Conservation (phyloP, 169 alveolate genomes). For the Eimeria brunetti region DNA sequence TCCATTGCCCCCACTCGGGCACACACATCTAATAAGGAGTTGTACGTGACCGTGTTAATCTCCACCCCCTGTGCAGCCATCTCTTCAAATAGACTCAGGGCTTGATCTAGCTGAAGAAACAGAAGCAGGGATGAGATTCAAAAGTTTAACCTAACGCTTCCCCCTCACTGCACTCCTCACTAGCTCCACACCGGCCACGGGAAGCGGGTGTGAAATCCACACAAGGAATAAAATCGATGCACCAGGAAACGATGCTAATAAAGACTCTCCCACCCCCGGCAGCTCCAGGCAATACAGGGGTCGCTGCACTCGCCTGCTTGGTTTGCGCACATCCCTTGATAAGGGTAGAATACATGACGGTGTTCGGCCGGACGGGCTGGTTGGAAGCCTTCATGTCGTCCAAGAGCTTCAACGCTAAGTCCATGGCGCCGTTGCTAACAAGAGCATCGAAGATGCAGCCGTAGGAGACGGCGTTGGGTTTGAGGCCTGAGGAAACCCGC, state of each 20-base stretch:
- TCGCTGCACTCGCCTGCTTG: slow-evolving; percentile 84
- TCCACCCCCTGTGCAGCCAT: slow-evolving; percentile 90
- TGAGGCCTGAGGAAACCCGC: slow-evolving; percentile 81
- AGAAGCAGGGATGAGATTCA: neutral
- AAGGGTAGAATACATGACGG: slow-evolving; percentile 94
- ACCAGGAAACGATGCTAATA: neutral
- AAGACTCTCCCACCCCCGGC: neutral
- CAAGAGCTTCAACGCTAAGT: slow-evolving; percentile 92
- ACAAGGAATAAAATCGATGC: neutral
- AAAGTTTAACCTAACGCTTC: neutral
- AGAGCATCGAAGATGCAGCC: slow-evolving; percentile 96
- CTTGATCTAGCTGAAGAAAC: slow-evolving; percentile 83
- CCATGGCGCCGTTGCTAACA: slow-evolving; percentile 93
- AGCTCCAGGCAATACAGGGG: neutral
- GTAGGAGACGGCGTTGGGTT: slow-evolving; percentile 88
- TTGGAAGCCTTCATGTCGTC: slow-evolving; percentile 91
- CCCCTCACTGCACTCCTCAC: neutral
- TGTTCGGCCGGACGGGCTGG: slow-evolving; percentile 89
- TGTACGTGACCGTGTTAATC: slow-evolving; percentile 96
- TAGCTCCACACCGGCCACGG: neutral
- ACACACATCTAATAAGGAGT: slow-evolving; percentile 96
- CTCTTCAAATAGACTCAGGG: slow-evolving; percentile 88
- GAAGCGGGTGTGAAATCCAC: neutral
- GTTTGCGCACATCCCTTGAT: slow-evolving; percentile 94
- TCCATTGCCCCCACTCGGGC: slow-evolving; percentile 94